phyloP scores from a whole-genome alignment of 345 rosid species.

The Arabidopsis suecica region DNA sequence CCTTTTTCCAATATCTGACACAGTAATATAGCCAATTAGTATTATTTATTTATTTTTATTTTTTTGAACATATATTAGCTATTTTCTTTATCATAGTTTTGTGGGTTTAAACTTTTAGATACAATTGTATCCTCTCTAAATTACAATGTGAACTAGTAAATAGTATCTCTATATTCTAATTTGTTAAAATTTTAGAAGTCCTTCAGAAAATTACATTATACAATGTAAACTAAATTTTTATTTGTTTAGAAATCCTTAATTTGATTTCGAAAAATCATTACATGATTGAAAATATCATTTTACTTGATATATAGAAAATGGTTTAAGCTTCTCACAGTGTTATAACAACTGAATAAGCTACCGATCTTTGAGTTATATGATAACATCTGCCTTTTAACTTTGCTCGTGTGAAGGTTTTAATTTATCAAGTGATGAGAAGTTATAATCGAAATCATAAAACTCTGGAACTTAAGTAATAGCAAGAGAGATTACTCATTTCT shows the following conservation, averaged over 20 bases:
- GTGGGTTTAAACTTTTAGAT: neutral
- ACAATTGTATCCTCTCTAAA: neutral
- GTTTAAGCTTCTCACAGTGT: neutral
- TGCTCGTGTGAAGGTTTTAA: neutral
- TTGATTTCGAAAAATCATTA: neutral
- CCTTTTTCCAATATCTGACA: neutral
- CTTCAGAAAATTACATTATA: neutral
- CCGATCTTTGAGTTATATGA: neutral
- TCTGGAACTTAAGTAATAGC: neutral
- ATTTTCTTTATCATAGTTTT: neutral
- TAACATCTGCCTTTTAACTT: neutral
- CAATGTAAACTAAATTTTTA: neutral
- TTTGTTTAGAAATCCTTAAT: neutral
- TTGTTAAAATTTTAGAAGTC: neutral
- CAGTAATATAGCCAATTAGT: neutral
- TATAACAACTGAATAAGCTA: neutral
- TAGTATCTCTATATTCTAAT: neutral
- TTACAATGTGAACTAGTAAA: neutral
- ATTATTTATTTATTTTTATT: no score
- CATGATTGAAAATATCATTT: neutral
- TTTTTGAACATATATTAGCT: no score
- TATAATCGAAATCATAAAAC: conserved; percentile 19
- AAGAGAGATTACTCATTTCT: neutral
- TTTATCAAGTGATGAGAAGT: neutral
- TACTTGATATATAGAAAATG: neutral